Evolutionary conservation across 2,329 filamentous ascomycete genomes (phyloP).

Genomic region (Fusarium protoensiforme): DNA sequence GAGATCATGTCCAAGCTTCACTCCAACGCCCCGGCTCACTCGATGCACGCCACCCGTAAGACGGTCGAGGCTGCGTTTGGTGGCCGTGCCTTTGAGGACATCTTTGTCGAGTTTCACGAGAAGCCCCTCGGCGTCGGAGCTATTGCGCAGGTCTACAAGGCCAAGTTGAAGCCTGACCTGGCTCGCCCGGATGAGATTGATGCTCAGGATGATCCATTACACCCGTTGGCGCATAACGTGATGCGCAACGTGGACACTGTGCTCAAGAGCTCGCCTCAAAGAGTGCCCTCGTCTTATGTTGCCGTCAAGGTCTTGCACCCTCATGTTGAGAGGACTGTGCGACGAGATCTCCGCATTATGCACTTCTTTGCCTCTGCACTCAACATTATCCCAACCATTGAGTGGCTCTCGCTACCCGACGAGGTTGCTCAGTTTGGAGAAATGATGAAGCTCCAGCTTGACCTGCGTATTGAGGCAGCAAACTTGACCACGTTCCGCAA

Average conservation of each 20-base stretch:
- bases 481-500: conserved; percentile 90
- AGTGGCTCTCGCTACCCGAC: conserved; percentile 96
- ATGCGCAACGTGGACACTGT: conserved; percentile 85
- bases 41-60: conserved; percentile 79
- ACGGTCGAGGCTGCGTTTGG: conserved; percentile 87
- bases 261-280: conserved; percentile 85
- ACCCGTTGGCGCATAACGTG: conserved; percentile 74
- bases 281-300: conserved; percentile 91
- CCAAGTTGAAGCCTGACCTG: conserved; percentile 85
- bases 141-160: conserved; percentile 97
- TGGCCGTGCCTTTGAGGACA: conserved; percentile 83
- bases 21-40: conserved; percentile 93
- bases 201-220: conserved; percentile 47
- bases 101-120: conserved; percentile 96
- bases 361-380: conserved; percentile 85
- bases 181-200: conserved; percentile 72
- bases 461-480: conserved; percentile 92
- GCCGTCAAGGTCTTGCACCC: conserved; percentile 97
- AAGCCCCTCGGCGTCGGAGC: conserved; percentile 91
- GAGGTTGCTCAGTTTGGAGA: conserved; percentile 94
- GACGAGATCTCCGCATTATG: conserved; percentile 96
- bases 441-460: conserved; percentile 98
- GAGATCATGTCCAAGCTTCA: conserved; percentile 93
- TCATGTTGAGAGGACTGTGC: conserved; percentile 86
- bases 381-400: conserved; percentile 90